These are phyloP conservation scores for Aspergillus melleus DNA, from an alignment of 2,329 filamentous ascomycete genomes.

Conservation along the genomic window DNA sequence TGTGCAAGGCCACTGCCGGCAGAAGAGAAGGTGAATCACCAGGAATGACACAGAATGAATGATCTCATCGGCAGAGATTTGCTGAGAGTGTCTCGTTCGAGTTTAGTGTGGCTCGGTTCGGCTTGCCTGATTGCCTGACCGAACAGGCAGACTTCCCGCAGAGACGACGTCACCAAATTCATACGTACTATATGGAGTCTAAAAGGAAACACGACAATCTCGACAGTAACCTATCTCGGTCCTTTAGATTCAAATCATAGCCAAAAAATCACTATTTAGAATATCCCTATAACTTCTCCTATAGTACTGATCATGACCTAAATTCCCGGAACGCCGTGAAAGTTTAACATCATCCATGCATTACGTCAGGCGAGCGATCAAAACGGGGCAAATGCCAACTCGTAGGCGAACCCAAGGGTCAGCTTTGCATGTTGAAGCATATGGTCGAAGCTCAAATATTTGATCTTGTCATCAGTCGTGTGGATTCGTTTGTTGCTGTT, in stretches of 20 bases:
- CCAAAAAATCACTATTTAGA: too few relatives aligned
- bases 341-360: background rate
- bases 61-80: background rate
- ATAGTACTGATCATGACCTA: background rate
- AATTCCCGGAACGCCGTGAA: conserved; percentile 1
- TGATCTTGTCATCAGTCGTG: conserved; percentile 68
- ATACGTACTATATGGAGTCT: too few relatives aligned
- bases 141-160: background rate
- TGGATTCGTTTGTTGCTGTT: conserved; percentile 70
- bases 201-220: too few relatives aligned
- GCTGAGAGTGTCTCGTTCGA: background rate
- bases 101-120: background rate
- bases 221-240: too few relatives aligned
- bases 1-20: background rate
- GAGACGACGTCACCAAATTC: background rate
- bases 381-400: conserved; percentile 77
- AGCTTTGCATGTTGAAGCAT: conserved; percentile 89
- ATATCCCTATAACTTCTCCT: background rate
- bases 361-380: conserved; percentile 21
- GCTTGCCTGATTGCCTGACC: background rate
- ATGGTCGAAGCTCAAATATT: conserved; percentile 77
- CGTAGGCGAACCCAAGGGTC: conserved; percentile 79
- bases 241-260: too few relatives aligned
- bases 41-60: background rate
- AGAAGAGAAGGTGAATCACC: background rate